These are phyloP conservation scores for Solanum microdontum DNA, from an alignment of 257 asterid species.

Conservation along the genomic window DNA sequence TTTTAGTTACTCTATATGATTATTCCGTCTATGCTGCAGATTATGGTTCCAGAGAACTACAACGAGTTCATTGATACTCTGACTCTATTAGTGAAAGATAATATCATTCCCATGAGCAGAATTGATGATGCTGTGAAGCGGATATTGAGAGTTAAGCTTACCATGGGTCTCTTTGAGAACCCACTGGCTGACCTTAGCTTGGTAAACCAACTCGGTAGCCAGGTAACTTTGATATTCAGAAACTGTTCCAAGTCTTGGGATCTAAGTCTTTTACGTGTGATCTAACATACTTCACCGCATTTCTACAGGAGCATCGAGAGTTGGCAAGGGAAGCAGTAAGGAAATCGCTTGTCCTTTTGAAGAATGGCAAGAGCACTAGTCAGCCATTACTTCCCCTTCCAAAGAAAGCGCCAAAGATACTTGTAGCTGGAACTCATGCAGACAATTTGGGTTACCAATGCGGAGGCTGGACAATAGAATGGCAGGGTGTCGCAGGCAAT, in stretches of 20 bases:
- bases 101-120: constrained; percentile 28
- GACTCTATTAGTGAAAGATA: constrained; percentile 19
- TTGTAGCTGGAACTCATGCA: constrained; percentile 33
- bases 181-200: constrained; percentile 31
- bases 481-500: constrained; percentile 27
- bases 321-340: constrained; percentile 37
- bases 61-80: constrained; percentile 20
- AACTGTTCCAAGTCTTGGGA: not conserved
- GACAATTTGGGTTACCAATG: constrained; percentile 26
- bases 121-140: constrained; percentile 39
- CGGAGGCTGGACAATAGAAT: constrained; percentile 33
- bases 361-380: constrained; percentile 13
- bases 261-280: not conserved
- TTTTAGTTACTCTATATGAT: not conserved
- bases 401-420: constrained; percentile 15
- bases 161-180: constrained; percentile 33
- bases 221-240: not conserved
- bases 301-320: constrained; percentile 18
- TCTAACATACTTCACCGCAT: not conserved
- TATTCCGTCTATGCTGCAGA: constrained; percentile 2
- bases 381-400: constrained; percentile 25
- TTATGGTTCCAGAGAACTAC: constrained; percentile 31
- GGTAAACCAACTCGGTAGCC: constrained; percentile 27
- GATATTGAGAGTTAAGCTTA: constrained; percentile 33
- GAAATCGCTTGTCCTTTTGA: constrained; percentile 30